Base-by-base conservation (phyloP, 768 basidiomycete species). In the Podaxis sp. region DNA sequence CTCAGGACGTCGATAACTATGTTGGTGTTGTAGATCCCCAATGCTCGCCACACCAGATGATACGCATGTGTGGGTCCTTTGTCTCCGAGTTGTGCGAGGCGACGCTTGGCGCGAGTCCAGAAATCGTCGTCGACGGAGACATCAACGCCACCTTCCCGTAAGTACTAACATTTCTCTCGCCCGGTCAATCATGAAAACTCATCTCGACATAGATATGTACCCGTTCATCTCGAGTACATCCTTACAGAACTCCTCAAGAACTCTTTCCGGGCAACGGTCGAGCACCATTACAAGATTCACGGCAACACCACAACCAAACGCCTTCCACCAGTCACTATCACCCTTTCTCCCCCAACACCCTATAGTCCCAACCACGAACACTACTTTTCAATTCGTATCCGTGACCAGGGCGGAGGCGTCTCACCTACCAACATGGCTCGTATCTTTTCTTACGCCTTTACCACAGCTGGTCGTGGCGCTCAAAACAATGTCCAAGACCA, bases 401-500 rank as follows among this genome's bases (percentile, higher is more conserved):
- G 94, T 33, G 94, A 96, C 69, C 87, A 93, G 68, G 94, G 94
- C 3, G 94, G 94, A 10, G 94, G 94, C 7, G 87, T 96, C 36
- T 82, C 87, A 0, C 87, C 87, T 2, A 76, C 82, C 10, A 85
- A 95, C 72, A 84, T 95, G 81, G 77, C 82, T 20, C 84, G 86
- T 50, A 90, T 96, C 60, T 96, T 96, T 74, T 93, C 93, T 17
- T 96, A 96, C 72, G 92, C 92, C 5, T 96, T 95, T 72, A 95
- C 93, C 4, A 95, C 94, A 4, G 93, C 92, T 2, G 88, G 87
- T 5, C 76, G 82, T 48, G 77, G 74, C 40, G 77, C 76, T 10
- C 75, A 74, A 24, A 59, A 66, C 4, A 71, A 66, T 40, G 66
- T 71, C 4, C 79, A 77, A 22, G 77, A 80, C 49, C 80, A 79